Evolutionary conservation across 371 early-diverging fungal species (phyloP), one percentile per base, ranked within the genome.

Genomic region (Circinella umbellata): DNA sequence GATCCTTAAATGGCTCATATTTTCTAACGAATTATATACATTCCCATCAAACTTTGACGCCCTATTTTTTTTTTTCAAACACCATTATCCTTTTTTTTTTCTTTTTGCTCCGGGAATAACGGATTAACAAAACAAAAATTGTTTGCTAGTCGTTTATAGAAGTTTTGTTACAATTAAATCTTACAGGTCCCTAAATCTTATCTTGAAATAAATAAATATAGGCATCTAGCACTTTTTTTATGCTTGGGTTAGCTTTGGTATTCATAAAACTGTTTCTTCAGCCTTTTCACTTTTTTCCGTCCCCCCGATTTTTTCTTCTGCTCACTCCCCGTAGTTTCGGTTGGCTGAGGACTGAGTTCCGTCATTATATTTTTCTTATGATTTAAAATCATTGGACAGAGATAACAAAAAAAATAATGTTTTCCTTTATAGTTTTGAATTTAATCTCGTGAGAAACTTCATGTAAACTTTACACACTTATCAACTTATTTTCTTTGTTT

Each of bases 281-380:
- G 27, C 27, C 27, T 27, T 27, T 27, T 27, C 27, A 27, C 27
- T 27, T 27, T 27, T 27, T 27, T 27, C 27, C 27, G 27, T 27
- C 27, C 0, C 27, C 27, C 27, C 27, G 27, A 27, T 27, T 27
- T 27, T 42, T 42, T 42, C 6, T 42, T 42, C 53, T 15, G 5
- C 53, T 53, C 57, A 57, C 18, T 34, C 57, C 34, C 57, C 57
- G 57, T 57, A 34, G 13, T 27, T 57, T 57, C 57, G 57, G 57
- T 13, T 42, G 42, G 42, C 6, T 9, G 1, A 57, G 27, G 27
- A 57, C 57, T 57, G 57, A 57, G 57, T 57, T 57, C 57, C 7
- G 20, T 57, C 57, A 27, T n/a, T 57, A 1, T 11, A 10, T 34
- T 18, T 34, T 5, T 27, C 42, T 42, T 9, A 42, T 27, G 57